Evolutionary conservation across 192 early-diverging fungal species (phyloP), one percentile per base, ranked within the genome.

Genomic region (Dimargaris verticillata): DNA sequence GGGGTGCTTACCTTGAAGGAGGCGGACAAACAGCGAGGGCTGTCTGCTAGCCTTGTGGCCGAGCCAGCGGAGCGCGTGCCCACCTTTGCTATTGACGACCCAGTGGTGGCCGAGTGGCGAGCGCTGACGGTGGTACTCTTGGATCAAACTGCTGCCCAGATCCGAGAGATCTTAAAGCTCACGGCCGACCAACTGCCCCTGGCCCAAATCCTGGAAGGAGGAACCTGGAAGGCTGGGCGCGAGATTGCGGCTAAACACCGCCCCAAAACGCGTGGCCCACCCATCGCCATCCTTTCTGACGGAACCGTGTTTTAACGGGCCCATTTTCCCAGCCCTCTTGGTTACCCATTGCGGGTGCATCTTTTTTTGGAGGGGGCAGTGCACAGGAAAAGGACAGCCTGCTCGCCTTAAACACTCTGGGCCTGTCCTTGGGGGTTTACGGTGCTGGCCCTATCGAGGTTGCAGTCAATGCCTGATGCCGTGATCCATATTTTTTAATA

Each of bases 211-310:
- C 74, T 96, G 0, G 91, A 96, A 62, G 92, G 76, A 58, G 92
- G 93, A 0, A 96, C 91, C 7, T 96, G 93, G 93, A 93, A 90
- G 68, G 85, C 83, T 63, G 93, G 93, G 5, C 78, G 93, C 15
- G 93, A 97, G 67, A 74, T 88, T 7, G 93, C 92, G 42, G 83
- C 83, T 20, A 77, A 80, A 44, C 72, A 80, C 61, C 72, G 93
- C 20, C 79, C 82, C 22, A 81, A 80, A n/a, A 84, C 89, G 22
- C 81, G 84, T 64, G 90, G 87, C 22, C 93, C 93, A 38, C 93
- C 93, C 33, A 93, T 97, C 66, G 83, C 87, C 59, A 85, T 94
- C 64, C 75, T 87, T 17, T 85, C 83, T 33, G 89, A 92, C 46
- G 89, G 89, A 12, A 92, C 88, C 3, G 74, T 92, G 47, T 92